Percentiles rank a stretch among this genome's conserved stretches.
Evolutionary conservation across 345 rosid species (phyloP).

Genomic region (Hirschfeldia incana): DNA sequence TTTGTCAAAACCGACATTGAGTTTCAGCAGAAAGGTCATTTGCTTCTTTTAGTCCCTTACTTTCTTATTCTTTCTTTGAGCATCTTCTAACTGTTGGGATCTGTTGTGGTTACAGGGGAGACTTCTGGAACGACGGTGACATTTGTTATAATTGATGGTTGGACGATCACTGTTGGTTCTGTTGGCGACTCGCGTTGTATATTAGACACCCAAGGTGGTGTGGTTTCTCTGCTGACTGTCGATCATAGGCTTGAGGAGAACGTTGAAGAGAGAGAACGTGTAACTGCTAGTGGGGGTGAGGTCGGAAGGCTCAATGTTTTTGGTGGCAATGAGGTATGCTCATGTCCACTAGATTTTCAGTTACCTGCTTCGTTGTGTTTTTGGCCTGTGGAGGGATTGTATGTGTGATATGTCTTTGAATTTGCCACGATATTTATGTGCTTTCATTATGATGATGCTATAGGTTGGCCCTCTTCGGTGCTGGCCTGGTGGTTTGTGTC

Average conservation of each 20-base stretch:
- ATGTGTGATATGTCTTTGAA: neutral
- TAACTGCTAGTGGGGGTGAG: slow-evolving; percentile 99
- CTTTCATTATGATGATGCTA: neutral
- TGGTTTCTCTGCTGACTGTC: slow-evolving; percentile 91
- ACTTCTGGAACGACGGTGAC: slow-evolving; percentile 99
- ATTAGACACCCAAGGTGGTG: slow-evolving; percentile 93
- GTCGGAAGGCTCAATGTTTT: slow-evolving; percentile 96
- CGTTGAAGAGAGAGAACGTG: slow-evolving; percentile 96
- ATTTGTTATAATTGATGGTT: slow-evolving; percentile 91
- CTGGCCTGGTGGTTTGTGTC: slow-evolving; percentile 99
- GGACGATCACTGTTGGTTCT: slow-evolving; percentile 99
- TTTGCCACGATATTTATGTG: slow-evolving; percentile 11
- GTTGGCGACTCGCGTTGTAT: slow-evolving; percentile 99
- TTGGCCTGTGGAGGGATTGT: neutral
- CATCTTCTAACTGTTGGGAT: slow-evolving; percentile 31
- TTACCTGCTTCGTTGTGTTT: slow-evolving; percentile 3
- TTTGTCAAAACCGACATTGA: slow-evolving; percentile 99
- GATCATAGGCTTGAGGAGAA: slow-evolving; percentile 99
- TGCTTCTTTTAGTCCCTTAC: too few relatives aligned
- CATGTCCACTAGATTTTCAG: neutral
- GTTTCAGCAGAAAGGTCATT: slow-evolving; percentile 82
- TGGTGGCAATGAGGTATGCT: slow-evolving; percentile 90
- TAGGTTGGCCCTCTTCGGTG: slow-evolving; percentile 99
- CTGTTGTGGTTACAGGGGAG: slow-evolving; percentile 63
- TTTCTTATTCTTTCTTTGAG: neutral